Base-by-base conservation (phyloP, 805 yeast genomes). In the Starmerella scarabaei region DNA sequence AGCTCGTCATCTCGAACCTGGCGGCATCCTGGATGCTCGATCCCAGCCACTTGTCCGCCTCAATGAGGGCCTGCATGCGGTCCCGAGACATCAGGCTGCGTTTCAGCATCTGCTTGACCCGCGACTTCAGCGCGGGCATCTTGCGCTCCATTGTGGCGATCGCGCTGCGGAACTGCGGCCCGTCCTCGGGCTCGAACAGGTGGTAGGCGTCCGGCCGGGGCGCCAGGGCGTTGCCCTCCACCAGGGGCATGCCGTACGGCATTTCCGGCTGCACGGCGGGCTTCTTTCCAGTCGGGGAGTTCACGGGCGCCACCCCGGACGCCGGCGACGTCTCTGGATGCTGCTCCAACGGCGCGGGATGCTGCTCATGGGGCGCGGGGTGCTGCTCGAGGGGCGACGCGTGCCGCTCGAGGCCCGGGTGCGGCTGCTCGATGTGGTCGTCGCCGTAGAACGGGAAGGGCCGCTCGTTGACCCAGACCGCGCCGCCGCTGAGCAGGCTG, bases 81-180 rank as follows among this genome's bases (percentile, higher is more conserved):
- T 60, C 63, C 23, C 55, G 53, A 19, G 58, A 40, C 34, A 52
- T 39, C 3, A 53, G 40, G 1, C 63, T 54, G 9, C 65, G 55
- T 39, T 65, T 65, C 30, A 65, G 52, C 3, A 65, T 48, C 40
- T 49, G 53, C 45, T 65, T 65, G 29, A 59, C 49, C 21, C 53
- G 49, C 19, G 53, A 43, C 35, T 64, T 63, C 36, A 63, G 44
- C 20, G 48, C 42, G 6, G 57, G 54, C 1, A 64, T 54, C 36
- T 53, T 53, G 33, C 61, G 58, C 44, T 65, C 69, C 48, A 65
- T 53, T 6, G 53, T 43, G 12, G 59, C 53, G 14, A 65, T 50
- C 4, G 67, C 58, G 17, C 67, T 64, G 16, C 69, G 53, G 49
- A 65, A 65, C 18, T 62, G 53, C 3, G 69, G 69, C 6, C 69